Evolutionary conservation across 225 moss, liverwort and hornwort genomes (phyloP), one percentile per base, ranked within the genome.

Genomic region (Rhytidiadelphus loreus): DNA sequence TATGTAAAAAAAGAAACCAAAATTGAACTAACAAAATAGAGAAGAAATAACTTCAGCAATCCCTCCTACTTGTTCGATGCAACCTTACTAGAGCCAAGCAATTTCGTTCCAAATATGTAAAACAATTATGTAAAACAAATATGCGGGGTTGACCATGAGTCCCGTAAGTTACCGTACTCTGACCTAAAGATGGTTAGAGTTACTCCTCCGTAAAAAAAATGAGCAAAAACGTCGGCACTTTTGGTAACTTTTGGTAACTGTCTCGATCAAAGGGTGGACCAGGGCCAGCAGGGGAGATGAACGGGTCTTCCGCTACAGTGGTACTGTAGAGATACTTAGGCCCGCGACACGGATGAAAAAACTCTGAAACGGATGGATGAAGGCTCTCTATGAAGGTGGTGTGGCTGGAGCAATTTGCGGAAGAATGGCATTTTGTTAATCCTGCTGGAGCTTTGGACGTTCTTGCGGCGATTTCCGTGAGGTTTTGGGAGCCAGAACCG

Each of bases 31-130:
- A 59, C 12, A 8, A 41, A 43, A 12, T 41, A 20, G 3, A 3
- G 0, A 0, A 29, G 12, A 58, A 11, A 12, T 5, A 28, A 29
- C 19, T 41, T 58, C 12, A 29, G 0, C 3, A 41, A 41, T 17
- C 0, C 1, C 4, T 58, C 7, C 7, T 58, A 28, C 1, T 59
- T 26, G 5, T 4, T 19, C 0, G 0, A 20, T 58, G 13, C 29
- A 29, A 13, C 4, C 13, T 8, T 20, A 41, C 80, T 58, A 43
- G 8, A 59, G 8, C 18, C 41, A 3, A 80, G 3, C 41, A 8
- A 43, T 59, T 57, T 79, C 57, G 18, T 28, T 79, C 79, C 79
- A 79, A 39, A 24, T 6, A 9, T 1, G 6, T 77, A 29, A 58
- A 29, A 80, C 80, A 80, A 80, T 20, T 29, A 80, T 19, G 20